These are phyloP conservation scores for Amylocarpus encephaloides DNA, from an alignment of 2,329 filamentous ascomycete species.

Conservation along the genomic window DNA sequence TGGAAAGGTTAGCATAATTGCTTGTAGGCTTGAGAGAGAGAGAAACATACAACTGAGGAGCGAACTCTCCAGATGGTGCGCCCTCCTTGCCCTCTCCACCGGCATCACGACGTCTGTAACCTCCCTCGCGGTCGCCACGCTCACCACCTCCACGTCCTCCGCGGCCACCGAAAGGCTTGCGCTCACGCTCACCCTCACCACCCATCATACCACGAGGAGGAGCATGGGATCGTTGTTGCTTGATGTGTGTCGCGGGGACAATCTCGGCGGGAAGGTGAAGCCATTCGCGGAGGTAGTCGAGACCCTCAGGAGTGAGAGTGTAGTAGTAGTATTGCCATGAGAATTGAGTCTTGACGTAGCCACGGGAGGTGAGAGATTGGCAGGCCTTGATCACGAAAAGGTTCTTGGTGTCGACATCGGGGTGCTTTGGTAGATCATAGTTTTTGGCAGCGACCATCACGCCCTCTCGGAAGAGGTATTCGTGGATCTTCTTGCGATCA, in stretches of 20 bases:
- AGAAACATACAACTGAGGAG: conserved; percentile 72
- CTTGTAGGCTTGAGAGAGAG: conserved; percentile 2
- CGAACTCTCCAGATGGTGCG: conserved; percentile 85
- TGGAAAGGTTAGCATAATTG: conserved; percentile 27
- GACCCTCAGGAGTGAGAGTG: conserved; percentile 98
- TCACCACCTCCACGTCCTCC: conserved; percentile 60
- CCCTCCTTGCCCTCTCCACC: conserved; percentile 72
- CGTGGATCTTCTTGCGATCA: conserved; percentile 99
- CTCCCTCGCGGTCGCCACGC: conserved; percentile 69
- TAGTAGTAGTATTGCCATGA: conserved; percentile 99
- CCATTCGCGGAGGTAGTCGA: conserved; percentile 99
- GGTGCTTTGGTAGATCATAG: conserved; percentile 96
- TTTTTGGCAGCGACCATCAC: conserved; percentile 99
- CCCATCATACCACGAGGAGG: conserved; percentile 93
- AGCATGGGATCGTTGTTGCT: conserved; percentile 95
- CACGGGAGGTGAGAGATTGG: conserved; percentile 96
- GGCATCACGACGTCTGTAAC: conserved; percentile 86
- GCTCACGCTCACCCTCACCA: conserved; percentile 71
- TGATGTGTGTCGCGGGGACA: conserved; percentile 99
- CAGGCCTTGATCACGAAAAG: conserved; percentile 98
- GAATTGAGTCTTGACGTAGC: conserved; percentile 99
- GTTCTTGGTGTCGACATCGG: conserved; percentile 99
- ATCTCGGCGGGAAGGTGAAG: conserved; percentile 99
- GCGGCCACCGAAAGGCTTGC: conserved; percentile 74
- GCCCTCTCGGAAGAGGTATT: conserved; percentile 93